Base-by-base conservation (phyloP, 768 basidiomycete genomes). In the Suillus clintonianus region DNA sequence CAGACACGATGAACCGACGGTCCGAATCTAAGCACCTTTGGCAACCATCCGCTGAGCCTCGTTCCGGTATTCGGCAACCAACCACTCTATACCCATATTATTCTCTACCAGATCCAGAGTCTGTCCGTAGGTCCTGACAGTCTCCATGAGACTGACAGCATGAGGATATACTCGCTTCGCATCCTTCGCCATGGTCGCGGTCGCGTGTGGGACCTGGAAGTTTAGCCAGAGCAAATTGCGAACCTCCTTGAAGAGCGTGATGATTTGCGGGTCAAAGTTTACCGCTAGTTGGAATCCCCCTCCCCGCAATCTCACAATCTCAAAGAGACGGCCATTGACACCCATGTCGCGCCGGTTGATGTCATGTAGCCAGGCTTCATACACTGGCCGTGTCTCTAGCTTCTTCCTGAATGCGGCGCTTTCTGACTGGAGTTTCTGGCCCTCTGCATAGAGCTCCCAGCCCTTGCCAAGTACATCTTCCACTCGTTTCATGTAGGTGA, bases 361-460 rank as follows among this genome's bases (percentile, higher is more conserved):
- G 65, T 99, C 97, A 67, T 90, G 88, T 68, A 98, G 79, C 97
- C 97, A 99, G 0, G 97, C 97, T 0, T 98, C 96, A 74, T 89
- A 99, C 13, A 99, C 91, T 0, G 94, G 92, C 11, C 89, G 84
- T 0, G 96, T 97, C 73, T 99, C 95, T 55, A 99, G 89, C 78
- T 99, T 99, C 77, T 92, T 93, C 53, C 94, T 88, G 85, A 99
- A 99, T 0, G 94, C 91, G 5, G 86, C 80, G 53, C 88, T 90
- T 76, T 99, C 97, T 34, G 90, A 89, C 70, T 98, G 95, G 1
- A 99, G 89, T 70, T 95, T 97, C 77, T 98, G 95, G 7, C 97
- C 97, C 71, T 99, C 97, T n/a, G 97, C 96, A 69, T 99, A 99
- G 64, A 95, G 88, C 72, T 98, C 96, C 97, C 97, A 99, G 8